phyloP scores from a whole-genome alignment of 1,284 basidiomycete species.

The Trametes sp. region DNA sequence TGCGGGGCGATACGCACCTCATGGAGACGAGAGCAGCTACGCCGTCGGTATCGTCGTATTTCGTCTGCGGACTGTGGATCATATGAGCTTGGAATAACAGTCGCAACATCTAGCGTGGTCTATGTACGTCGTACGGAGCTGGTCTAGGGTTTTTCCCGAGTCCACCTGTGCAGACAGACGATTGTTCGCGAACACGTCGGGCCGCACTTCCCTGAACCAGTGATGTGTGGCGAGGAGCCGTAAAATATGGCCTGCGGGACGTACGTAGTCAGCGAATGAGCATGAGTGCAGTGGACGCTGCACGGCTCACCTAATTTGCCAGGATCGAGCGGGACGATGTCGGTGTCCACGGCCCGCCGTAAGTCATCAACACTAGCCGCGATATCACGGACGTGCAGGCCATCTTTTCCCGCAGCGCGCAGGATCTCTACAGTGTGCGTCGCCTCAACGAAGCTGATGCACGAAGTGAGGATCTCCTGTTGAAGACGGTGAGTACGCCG shows the following conservation, averaged over 20 bases:
- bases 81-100: not conserved
- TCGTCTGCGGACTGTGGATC: constrained; percentile 22
- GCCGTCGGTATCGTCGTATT: too few species aligned
- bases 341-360: constrained; percentile 26
- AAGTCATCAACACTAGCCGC: constrained; percentile 15
- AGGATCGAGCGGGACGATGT: constrained; percentile 2
- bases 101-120: too few species aligned
- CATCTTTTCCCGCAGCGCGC: constrained; percentile 44
- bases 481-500: not conserved
- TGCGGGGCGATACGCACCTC: constrained; percentile 28
- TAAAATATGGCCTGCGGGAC: constrained; percentile 35
- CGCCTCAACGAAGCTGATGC: constrained; percentile 19
- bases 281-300: constrained; percentile 3
- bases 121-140: constrained; percentile 22
- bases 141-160: constrained; percentile 33
- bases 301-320: constrained; percentile 11
- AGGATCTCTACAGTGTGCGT: constrained; percentile 42
- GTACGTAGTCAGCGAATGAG: not conserved
- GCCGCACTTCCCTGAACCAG: constrained; percentile 39
- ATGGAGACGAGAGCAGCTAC: constrained; percentile 17
- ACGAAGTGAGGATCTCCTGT: not conserved
- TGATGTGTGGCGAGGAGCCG: constrained; percentile 41
- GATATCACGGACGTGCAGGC: constrained; percentile 38
- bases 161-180: constrained; percentile 40
- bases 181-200: constrained; percentile 44